Conservation (phyloP, 768 basidiomycete genomes). For the Termitomyces sp. region DNA sequence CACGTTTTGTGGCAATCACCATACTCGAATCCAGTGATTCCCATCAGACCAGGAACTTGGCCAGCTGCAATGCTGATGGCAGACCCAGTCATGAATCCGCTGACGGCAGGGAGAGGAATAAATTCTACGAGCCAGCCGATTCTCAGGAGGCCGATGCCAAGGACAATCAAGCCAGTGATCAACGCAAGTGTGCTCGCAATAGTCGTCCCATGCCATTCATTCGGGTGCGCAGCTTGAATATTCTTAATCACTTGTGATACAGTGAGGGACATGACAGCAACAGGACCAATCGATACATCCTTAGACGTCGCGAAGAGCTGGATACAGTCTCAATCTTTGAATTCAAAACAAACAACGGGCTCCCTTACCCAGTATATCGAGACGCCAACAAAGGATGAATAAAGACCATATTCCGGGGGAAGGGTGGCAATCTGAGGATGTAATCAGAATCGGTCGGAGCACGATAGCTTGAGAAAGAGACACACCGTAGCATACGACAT, state of each 20-base stretch:
- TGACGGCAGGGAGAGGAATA: conserved; percentile 80
- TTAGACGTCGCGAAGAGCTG: conserved; percentile 96
- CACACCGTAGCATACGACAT: conserved; percentile 82
- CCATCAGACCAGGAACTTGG: conserved; percentile 88
- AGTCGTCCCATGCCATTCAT: conserved; percentile 55
- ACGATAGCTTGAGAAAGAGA: neutral
- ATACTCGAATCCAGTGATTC: conserved; percentile 79
- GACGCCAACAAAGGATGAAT: conserved; percentile 89
- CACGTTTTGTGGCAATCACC: conserved; percentile 14
- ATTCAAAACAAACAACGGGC: neutral
- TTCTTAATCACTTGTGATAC: conserved; percentile 73
- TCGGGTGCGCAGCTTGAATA: conserved; percentile 49
- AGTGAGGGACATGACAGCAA: conserved; percentile 96
- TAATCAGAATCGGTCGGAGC: neutral
- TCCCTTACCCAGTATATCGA: conserved; percentile 70
- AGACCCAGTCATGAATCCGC: conserved; percentile 97
- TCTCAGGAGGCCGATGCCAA: conserved; percentile 83
- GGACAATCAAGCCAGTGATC: conserved; percentile 85
- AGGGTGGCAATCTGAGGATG: conserved; percentile 70
- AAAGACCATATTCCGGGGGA: conserved; percentile 83
- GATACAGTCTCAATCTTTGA: neutral
- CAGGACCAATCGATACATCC: conserved; percentile 98
- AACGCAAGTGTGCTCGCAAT: conserved; percentile 87
- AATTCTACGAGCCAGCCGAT: conserved; percentile 95
- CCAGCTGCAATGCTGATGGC: conserved; percentile 87